Evolutionary conservation across 768 basidiomycete genomes (phyloP), one percentile per base, ranked within the genome.

Genomic region (Hygrocybe coccinea): DNA sequence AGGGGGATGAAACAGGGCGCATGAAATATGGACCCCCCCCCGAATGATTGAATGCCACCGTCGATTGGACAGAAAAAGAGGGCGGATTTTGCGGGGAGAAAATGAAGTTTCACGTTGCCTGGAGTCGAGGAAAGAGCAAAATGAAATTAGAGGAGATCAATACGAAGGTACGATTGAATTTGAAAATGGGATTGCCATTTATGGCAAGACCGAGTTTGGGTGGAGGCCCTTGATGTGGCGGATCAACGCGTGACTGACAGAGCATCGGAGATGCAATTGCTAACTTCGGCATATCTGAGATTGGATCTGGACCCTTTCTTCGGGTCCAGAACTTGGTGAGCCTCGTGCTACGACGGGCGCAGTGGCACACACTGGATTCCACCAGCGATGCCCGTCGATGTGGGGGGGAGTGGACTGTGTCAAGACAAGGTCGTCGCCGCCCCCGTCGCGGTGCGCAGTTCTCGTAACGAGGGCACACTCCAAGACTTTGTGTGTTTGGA

Each of bases 91-190:
- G 29, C 29, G 29, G 29, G 29, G 29, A 29, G 29, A 29, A 29
- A 29, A 19, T 41, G 39, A 41, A 5, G 44, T 46, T 46, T 46
- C 44, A 46, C 44, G 44, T 46, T 46, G 44, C 44, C 44, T 46
- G 44, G 44, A 22, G 22, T 46, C 21, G 39, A 41, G 15, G 19
- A 19, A 41, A 41, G 21, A 46, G 11, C n/a, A 22, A 46, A 19
- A 8, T 46, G 44, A 46, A 46, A 46, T 46, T 46, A 17, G 10
- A 38, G 37, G n/a, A 9, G 39, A 11, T 41, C 39, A 17, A 17
- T 46, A 21, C 44, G 44, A 22, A n/a, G 22, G 19, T 5, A 19
- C 19, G 38, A 41, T 41, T 11, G 14, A 46, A 46, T 46, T 46
- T 46, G 17, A 46, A 46, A 41, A 41, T 41, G 38, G 15, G 19